Evolutionary conservation across 2,329 filamentous ascomycete genomes (phyloP).

Genomic region (Colletotrichum horii): DNA sequence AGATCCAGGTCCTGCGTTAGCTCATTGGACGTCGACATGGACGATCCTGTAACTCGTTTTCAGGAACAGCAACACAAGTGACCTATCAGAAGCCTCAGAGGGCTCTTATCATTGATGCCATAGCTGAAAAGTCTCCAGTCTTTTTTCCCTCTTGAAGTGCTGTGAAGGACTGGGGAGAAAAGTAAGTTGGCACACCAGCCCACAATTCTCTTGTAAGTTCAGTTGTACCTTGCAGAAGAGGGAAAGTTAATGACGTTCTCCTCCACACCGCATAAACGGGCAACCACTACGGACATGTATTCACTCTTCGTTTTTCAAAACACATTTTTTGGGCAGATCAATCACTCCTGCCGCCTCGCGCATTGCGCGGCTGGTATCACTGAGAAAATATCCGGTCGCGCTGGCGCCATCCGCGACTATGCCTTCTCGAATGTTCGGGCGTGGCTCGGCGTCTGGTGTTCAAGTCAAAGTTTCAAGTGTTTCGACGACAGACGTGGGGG

Average conservation of each 20-base stretch:
- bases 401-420: not conserved
- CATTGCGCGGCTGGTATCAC: not conserved
- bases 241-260: not conserved
- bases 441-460: not conserved
- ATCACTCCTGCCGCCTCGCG: not conserved
- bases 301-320: not conserved
- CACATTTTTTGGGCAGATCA: not conserved
- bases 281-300: not conserved
- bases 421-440: not conserved
- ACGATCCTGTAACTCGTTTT: not conserved
- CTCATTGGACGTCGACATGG: not conserved
- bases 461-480: not conserved
- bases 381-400: not conserved
- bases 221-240: not conserved
- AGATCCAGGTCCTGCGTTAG: not conserved
- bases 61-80: not conserved
- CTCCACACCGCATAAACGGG: not conserved
- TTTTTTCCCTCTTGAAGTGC: not conserved
- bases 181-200: not conserved
- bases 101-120: not conserved
- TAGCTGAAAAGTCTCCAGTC: not conserved
- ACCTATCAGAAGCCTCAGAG: not conserved
- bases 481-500: constrained; percentile 10
- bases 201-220: not conserved
- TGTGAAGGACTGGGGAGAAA: not conserved